Conservation (phyloP, 768 basidiomycete species). For the Paxillus involutus region DNA sequence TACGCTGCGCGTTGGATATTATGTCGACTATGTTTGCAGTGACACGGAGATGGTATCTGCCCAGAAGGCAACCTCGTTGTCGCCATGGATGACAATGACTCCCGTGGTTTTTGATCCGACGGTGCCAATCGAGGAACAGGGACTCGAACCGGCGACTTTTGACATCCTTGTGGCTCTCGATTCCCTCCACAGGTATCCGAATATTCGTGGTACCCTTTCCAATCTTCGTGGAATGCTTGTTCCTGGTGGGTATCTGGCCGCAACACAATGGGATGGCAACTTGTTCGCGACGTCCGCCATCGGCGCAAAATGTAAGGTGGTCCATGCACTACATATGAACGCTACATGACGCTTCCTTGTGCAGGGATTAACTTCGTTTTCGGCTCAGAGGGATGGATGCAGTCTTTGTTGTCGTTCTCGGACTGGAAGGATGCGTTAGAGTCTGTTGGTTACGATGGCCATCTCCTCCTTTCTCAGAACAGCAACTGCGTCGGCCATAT, state of each 20-base stretch:
- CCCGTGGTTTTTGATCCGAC: slow-evolving; percentile 13
- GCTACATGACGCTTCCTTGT: neutral
- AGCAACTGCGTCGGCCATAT: neutral
- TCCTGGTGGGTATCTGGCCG: neutral
- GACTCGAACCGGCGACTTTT: neutral
- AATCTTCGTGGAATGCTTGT: neutral
- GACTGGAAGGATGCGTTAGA: neutral
- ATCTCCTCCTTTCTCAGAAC: neutral
- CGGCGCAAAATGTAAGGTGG: neutral
- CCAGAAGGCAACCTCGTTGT: slow-evolving; percentile 11
- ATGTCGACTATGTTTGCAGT: slow-evolving; percentile 16
- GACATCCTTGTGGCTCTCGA: slow-evolving; percentile 17
- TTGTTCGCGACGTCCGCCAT: neutral
- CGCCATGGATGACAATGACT: slow-evolving; percentile 15
- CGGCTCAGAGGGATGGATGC: neutral
- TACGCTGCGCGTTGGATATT: slow-evolving; percentile 1
- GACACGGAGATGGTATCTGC: slow-evolving; percentile 13
- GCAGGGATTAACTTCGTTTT: neutral
- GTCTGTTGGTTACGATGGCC: neutral
- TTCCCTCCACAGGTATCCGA: slow-evolving; percentile 5
- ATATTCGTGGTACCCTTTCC: neutral
- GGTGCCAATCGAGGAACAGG: slow-evolving; percentile 7
- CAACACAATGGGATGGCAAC: neutral
- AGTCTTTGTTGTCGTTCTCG: neutral
- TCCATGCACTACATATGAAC: neutral